A percentile compares a stretch with the other conserved stretches of the same genome.
These are phyloP conservation scores for Fusarium nanum DNA, from an alignment of 2,329 filamentous ascomycete genomes.

Conservation along the genomic window DNA sequence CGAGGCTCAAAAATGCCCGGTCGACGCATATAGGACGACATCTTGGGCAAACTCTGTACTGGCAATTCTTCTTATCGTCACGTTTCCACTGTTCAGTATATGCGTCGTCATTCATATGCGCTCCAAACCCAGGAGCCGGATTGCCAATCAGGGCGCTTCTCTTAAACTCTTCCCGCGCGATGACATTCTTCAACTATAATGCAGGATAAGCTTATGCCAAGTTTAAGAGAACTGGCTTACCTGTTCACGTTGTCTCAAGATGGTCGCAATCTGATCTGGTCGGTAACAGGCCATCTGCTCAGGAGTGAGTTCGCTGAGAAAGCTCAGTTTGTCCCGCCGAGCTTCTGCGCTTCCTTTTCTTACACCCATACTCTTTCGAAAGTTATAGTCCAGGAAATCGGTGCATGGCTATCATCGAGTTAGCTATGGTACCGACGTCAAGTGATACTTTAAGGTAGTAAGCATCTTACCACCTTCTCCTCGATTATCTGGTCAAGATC, in stretches of 20 bases:
- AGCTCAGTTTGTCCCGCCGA: conserved; percentile 57
- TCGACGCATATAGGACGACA: conserved; percentile 60
- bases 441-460: conserved; percentile 26
- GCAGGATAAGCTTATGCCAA: neutral
- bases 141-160: conserved; percentile 40
- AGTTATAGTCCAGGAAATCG: conserved; percentile 50
- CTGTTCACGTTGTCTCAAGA: conserved; percentile 63
- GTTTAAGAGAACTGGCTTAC: conserved; percentile 49
- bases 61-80: conserved; percentile 57
- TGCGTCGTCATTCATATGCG: conserved; percentile 27
- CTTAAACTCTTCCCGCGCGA: conserved; percentile 47
- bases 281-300: conserved; percentile 59
- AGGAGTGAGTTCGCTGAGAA: conserved; percentile 58
- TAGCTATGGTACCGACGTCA: neutral
- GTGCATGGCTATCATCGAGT: conserved; percentile 47
- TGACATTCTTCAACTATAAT: conserved; percentile 42
- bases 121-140: conserved; percentile 32
- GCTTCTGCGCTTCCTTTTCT: conserved; percentile 56
- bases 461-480: conserved; percentile 42
- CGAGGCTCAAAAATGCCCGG: conserved; percentile 62
- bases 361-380: conserved; percentile 50
- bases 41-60: conserved; percentile 61
- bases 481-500: conserved; percentile 64
- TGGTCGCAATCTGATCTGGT: conserved; percentile 58
- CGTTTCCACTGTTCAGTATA: conserved; percentile 55